Base-by-base conservation (phyloP, 306 rosid genomes). In the Prunus fruticosa region DNA sequence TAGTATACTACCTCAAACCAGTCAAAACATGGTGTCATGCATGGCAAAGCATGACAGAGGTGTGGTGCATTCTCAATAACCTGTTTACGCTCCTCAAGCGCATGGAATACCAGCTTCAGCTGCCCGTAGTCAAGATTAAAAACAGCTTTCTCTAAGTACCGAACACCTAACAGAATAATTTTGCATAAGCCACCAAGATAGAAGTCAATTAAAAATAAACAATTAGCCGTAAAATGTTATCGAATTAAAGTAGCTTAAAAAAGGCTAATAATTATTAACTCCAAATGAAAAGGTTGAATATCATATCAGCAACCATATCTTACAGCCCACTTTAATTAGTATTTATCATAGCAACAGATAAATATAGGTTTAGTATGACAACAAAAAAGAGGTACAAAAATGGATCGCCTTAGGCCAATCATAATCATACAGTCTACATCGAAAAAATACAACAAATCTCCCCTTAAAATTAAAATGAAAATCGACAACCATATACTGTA, bases 81-180 rank as follows among this genome's bases (percentile, higher is more conserved):
- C 88, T 85, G 97, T 77, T 91, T 93, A 70, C 99, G 98, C 86
- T 96, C 99, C 81, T 84, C 91, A 34, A 96, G 99, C 51, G 99
- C 99, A 81, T 91, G 99, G 80, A 96, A 94, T 58, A 96, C 99
- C 87, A 96, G 75, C 82, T 92, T 96, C 87, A 92, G 84, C 85
- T 93, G 98, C 53, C 97, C 97, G 61, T 91, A 96, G 88, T 96
- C 99, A 70, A 96, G 78, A 82, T 84, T 96, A 76, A 96, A 91
- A 49, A 96, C 96, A 8, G 99, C 99, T 84, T 96, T 96, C 93
- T 96, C 99, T 90, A 96, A 86, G 81, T 96, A 96, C 28, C 99
- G 91, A 52, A 96, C 99, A 41, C 99, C 99, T 96, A 79, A 79
- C 60, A 64, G 84, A 72, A 73, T 47, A 56, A 50, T 58, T 62